Evolutionary conservation across 257 asterid genomes (phyloP).

Genomic region (Penstemon newberryi): DNA sequence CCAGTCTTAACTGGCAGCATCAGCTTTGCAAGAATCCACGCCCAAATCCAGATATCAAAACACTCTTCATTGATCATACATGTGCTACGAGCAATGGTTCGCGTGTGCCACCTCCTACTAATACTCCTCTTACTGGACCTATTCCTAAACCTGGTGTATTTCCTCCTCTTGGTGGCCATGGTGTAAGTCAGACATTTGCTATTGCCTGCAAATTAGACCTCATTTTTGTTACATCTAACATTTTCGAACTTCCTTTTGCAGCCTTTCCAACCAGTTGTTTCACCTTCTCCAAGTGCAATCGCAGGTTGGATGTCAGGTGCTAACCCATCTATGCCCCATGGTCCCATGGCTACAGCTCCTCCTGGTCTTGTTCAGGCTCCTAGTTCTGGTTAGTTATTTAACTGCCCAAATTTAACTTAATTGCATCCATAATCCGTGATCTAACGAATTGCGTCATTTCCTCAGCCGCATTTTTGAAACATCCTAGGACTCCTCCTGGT

Average conservation of each 20-base stretch:
- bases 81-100: constrained; percentile 80
- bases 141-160: constrained; percentile 60
- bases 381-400: constrained; percentile 49
- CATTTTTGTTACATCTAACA: constrained; percentile 20
- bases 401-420: constrained; percentile 25
- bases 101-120: constrained; percentile 69
- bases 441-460: not conserved
- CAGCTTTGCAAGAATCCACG: constrained; percentile 98
- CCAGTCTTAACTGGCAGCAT: constrained; percentile 97
- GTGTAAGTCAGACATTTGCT: constrained; percentile 49
- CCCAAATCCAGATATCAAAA: constrained; percentile 91
- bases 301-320: constrained; percentile 96
- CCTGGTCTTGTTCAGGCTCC: constrained; percentile 55
- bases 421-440: constrained; percentile 1
- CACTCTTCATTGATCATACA: constrained; percentile 82
- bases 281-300: constrained; percentile 79
- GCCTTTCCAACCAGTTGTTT: constrained; percentile 59
- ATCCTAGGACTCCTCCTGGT: constrained; percentile 82
- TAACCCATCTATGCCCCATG: constrained; percentile 53
- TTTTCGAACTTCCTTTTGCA: constrained; percentile 22
- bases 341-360: constrained; percentile 59
- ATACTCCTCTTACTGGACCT: constrained; percentile 65
- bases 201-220: constrained; percentile 14
- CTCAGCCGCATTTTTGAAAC: constrained; percentile 77
- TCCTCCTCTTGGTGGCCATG: constrained; percentile 77